Conservation (phyloP, 75 land plant species). For the Sequoia sempervirens region DNA sequence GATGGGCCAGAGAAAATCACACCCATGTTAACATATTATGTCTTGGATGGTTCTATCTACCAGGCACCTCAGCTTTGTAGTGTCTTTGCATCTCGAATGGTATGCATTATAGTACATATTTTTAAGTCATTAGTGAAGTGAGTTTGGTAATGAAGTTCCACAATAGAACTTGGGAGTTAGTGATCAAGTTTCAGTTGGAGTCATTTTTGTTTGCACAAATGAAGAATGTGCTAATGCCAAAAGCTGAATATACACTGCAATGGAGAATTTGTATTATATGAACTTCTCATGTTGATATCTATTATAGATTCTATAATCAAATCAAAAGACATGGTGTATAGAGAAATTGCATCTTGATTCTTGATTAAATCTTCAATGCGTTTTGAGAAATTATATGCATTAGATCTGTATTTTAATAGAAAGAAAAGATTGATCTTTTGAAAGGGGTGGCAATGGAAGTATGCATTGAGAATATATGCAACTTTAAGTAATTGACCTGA, state of each 20-base stretch:
- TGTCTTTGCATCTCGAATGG: constrained; percentile 84
- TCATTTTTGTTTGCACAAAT: not conserved
- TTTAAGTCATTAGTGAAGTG: not conserved
- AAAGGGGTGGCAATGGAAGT: not conserved
- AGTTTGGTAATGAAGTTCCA: not conserved
- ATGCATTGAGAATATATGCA: not conserved
- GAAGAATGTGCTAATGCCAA: not conserved
- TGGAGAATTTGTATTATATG: not conserved
- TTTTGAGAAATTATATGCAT: not conserved
- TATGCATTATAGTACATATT: constrained; percentile 25
- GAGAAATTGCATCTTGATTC: not conserved
- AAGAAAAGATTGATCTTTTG: not conserved
- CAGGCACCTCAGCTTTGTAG: constrained; percentile 91
- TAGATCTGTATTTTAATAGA: not conserved
- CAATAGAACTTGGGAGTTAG: not conserved
- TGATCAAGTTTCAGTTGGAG: not conserved
- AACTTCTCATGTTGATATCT: not conserved
- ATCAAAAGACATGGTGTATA: not conserved
- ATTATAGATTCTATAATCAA: not conserved
- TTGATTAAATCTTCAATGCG: not conserved
- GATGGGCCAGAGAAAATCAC: constrained; percentile 93
- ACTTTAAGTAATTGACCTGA: not conserved
- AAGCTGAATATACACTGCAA: not conserved
- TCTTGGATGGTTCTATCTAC: constrained; percentile 93
- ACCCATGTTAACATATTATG: constrained; percentile 76